A percentile compares a stretch with the other conserved stretches of the same genome.
Conservation (phyloP, 1,139 yeast genomes). For the Zygosaccharomyces sapae region DNA sequence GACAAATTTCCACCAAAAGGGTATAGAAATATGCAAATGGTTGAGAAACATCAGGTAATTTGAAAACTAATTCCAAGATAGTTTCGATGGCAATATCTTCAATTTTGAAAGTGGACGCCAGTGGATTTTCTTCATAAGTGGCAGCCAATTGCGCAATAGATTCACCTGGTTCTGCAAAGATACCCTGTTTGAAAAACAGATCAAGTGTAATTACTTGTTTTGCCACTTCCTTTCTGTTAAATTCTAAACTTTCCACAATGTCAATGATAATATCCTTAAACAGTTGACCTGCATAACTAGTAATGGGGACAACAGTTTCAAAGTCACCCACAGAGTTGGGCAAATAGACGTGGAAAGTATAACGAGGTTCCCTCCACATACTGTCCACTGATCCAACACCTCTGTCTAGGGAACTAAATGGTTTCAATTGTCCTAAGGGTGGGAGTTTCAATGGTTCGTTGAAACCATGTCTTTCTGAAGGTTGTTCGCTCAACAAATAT, state of each 20-base stretch:
- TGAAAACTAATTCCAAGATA: slow-evolving; percentile 71
- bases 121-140: slow-evolving; percentile 37
- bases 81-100: slow-evolving; percentile 89
- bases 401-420: slow-evolving; percentile 34
- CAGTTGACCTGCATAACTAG: slow-evolving; percentile 56
- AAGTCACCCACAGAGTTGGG: slow-evolving; percentile 43
- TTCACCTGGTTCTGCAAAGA: slow-evolving; percentile 81
- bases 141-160: slow-evolving; percentile 66
- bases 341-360: slow-evolving; percentile 62
- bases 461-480: slow-evolving; percentile 29
- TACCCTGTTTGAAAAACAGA: slow-evolving; percentile 60
- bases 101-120: slow-evolving; percentile 73
- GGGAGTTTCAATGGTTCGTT: slow-evolving; percentile 40
- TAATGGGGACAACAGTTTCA: slow-evolving; percentile 69
- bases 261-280: slow-evolving; percentile 75
- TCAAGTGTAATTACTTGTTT: slow-evolving; percentile 77
- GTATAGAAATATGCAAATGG: slow-evolving; percentile 78
- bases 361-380: slow-evolving; percentile 55
- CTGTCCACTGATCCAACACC: slow-evolving; percentile 45
- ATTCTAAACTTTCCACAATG: slow-evolving; percentile 73
- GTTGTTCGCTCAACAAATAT: slow-evolving; percentile 26
- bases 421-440: slow-evolving; percentile 38
- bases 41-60: slow-evolving; percentile 63
- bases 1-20: slow-evolving; percentile 84
- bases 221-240: slow-evolving; percentile 83